phyloP scores from a whole-genome alignment of 2,329 filamentous ascomycete species.

The Scedosporium minutisporum region DNA sequence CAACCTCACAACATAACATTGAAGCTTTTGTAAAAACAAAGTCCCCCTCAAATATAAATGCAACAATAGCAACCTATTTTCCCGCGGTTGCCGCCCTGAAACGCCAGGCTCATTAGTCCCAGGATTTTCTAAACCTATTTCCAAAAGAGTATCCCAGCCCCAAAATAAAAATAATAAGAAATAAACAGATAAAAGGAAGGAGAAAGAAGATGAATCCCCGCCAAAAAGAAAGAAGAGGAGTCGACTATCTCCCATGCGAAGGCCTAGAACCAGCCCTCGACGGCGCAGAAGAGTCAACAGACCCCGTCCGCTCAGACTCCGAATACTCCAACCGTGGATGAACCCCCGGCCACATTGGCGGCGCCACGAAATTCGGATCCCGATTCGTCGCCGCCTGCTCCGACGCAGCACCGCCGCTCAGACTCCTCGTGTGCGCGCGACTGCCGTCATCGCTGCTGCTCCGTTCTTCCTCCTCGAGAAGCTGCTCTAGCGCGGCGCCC shows the following conservation, averaged over 20 bases:
- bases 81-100: too few species aligned
- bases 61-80: too few species aligned
- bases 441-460: neutral
- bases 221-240: neutral
- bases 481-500: slow-evolving; percentile 44
- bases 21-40: too few species aligned
- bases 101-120: too few species aligned
- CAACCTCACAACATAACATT: too few species aligned
- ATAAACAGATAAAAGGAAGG: neutral
- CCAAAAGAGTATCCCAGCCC: too few species aligned
- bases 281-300: neutral
- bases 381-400: neutral
- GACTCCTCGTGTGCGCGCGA: neutral
- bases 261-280: neutral
- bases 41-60: too few species aligned
- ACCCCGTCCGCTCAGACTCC: neutral
- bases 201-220: too few species aligned
- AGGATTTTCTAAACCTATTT: too few species aligned
- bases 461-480: slow-evolving; percentile 43
- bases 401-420: neutral
- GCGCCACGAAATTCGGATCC: slow-evolving; percentile 10
- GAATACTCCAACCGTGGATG: neutral
- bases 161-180: too few species aligned
- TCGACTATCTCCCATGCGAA: neutral
- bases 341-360: slow-evolving; percentile 35